Percentiles rank a stretch among this genome's conserved stretches.
Evolutionary conservation across 2,329 filamentous ascomycete species (phyloP).

Genomic region (Pseudogymnoascus sp.): DNA sequence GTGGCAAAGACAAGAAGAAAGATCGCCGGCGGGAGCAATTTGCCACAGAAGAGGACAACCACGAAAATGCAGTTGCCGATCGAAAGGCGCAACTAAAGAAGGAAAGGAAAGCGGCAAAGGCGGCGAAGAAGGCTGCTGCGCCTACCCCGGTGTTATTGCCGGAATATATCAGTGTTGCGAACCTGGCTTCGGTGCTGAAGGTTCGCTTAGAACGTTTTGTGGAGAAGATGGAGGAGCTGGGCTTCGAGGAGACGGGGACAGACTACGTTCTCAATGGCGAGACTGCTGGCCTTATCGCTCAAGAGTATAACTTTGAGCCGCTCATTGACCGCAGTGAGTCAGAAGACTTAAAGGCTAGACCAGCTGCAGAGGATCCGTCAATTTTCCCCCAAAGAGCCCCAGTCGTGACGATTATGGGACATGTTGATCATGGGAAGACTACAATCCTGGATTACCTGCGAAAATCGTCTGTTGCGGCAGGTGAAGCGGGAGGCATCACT

Average conservation of each 20-base stretch:
- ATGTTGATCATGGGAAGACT: constrained; percentile 97
- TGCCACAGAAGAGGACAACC: constrained; percentile 21
- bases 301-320: constrained; percentile 88
- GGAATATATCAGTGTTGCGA: constrained; percentile 83
- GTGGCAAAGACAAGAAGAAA: constrained; percentile 5
- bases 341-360: constrained; percentile 63
- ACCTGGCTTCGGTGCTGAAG: constrained; percentile 67
- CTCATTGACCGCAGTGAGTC: constrained; percentile 58
- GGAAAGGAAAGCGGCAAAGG: constrained; percentile 33
- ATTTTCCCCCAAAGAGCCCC: constrained; percentile 69
- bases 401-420: constrained; percentile 98
- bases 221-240: constrained; percentile 68
- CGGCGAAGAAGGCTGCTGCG: constrained; percentile 29
- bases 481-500: constrained; percentile 93
- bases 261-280: constrained; percentile 87
- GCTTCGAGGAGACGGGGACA: constrained; percentile 75
- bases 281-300: constrained; percentile 79
- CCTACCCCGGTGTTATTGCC: constrained; percentile 65
- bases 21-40: constrained; percentile 21
- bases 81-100: constrained; percentile 32
- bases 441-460: constrained; percentile 90
- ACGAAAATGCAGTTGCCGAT: constrained; percentile 23
- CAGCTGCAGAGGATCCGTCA: constrained; percentile 59
- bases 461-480: constrained; percentile 82
- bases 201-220: constrained; percentile 66